Evolutionary conservation across 2,329 filamentous ascomycete genomes (phyloP).

Genomic region (Cercospora citrullina): DNA sequence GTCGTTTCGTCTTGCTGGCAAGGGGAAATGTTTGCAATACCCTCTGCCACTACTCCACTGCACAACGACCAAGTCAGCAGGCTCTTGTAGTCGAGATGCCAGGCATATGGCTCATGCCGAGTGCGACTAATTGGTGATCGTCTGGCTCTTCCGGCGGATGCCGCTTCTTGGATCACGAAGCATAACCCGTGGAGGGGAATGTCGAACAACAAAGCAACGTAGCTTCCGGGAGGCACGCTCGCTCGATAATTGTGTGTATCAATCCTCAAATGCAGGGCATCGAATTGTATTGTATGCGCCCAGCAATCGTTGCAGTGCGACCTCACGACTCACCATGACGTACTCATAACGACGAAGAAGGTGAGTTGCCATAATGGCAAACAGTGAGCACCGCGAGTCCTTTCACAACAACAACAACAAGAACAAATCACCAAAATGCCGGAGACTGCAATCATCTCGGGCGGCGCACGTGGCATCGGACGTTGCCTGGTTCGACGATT

Average conservation of each 20-base stretch:
- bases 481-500: slow-evolving; percentile 40
- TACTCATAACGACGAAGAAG: not conserved
- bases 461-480: slow-evolving; percentile 41
- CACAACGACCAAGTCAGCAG: not conserved
- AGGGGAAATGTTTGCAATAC: not conserved
- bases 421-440: no score
- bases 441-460: slow-evolving; percentile 36
- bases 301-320: not conserved
- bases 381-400: not conserved
- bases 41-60: not conserved
- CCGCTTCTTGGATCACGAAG: not conserved
- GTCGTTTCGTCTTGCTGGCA: not conserved
- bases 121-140: not conserved
- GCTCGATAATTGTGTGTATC: no score
- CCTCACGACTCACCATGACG: slow-evolving; percentile 4
- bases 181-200: not conserved
- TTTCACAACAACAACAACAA: no score
- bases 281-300: no score
- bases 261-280: no score
- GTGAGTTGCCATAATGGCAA: not conserved
- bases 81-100: not conserved
- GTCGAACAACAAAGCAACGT: not conserved
- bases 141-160: not conserved
- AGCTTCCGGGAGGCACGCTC: no score
- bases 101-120: not conserved